Base-by-base conservation (phyloP, 1,284 basidiomycete genomes). In the Tetrapyrgos nigripes region DNA sequence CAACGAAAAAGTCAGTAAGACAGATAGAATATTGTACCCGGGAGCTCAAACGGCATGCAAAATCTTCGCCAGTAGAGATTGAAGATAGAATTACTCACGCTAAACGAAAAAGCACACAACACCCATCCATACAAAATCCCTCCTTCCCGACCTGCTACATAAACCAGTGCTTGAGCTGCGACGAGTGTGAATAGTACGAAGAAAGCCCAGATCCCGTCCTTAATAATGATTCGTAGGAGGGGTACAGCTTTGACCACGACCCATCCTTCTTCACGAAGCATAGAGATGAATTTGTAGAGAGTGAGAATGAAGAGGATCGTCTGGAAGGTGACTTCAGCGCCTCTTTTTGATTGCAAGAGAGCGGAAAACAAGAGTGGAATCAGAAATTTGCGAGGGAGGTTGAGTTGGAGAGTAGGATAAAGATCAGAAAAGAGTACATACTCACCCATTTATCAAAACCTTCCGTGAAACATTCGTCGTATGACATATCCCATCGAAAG, bases 181-280 rank as follows among this genome's bases (percentile, higher is more conserved):
- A 44, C 14, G 3, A 52, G 31, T 8, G 47, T 17, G 24, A 56
- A 50, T 23, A 56, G 26, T 17, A 50, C 13, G n/a, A 50, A 56
- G 50, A 56, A 56, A 3, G 35, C 55, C 55, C 55, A 56, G 9
- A 48, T 50, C 47, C 55, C 55, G 29, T 56, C 55, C n/a, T 48
- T 50, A 35, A 50, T 37, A n/a, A 56, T 24, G n/a, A 50, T 37
- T 29, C 10, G 9, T 11, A 56, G 11, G 21, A 44, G 37, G 3
- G 55, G 46, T 40, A 28, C 27, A 8, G 13, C 35, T 50, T n/a
- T n/a, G n/a, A n/a, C n/a, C n/a, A 28, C 27, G 14, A 23, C 23
- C 54, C 54, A 55, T 27, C 54, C 29, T 2, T 13, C 23, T 3
- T 9, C 14, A 14, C 47, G 28, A 24, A 56, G 29, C 11, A 28